Base-by-base conservation (phyloP, 2,329 filamentous ascomycete genomes). In the Scedosporium minutisporum region DNA sequence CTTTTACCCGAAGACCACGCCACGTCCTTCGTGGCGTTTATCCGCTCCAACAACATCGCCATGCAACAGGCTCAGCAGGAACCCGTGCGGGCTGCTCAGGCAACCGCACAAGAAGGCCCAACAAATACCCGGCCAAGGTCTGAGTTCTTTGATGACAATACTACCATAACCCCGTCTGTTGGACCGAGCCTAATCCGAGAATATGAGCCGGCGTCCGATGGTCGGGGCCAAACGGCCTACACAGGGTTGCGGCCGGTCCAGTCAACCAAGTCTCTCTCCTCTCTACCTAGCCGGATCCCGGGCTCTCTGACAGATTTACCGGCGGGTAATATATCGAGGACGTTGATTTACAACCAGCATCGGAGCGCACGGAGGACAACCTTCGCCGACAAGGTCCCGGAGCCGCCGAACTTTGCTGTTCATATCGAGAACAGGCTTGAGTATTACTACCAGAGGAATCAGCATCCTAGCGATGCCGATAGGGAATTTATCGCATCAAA, bases 21-120 rank as follows among this genome's bases (percentile, higher is more conserved):
- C 0, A 83, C 81, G 57, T 80, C 81, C 0, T 86, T 86, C 63
- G 73, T 86, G 9, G 82, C 80, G 7, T 85, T 85, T 63, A 83
- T 85, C 63, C 76, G 82, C 6, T 85, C 82, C 3, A 82, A 84
- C 69, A 83, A 85, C 66, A 71, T 84, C 14, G 73, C 78, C 14
- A 68, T 73, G 14, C 71, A 74, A 38, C 72, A 69, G 21, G 55
- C 66, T n/a, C 61, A 62, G 29, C 58, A 21, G 18, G 27, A 59
- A 57, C 38, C 59, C 33, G 18, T 42, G 14, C 44, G 18, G 14
- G 12, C 38, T 41, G 27, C 51, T 38, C 44, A 57, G 9, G 53
- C 55, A 10, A 23, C 58, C 18, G 44, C 21, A 16, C 18, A 44
- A 12, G 58, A 62, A 12, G 12, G 10, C 3, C 33, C 61, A 5